Conservation (phyloP, 2,329 filamentous ascomycete genomes). For the Ophiostoma tasmaniense region DNA sequence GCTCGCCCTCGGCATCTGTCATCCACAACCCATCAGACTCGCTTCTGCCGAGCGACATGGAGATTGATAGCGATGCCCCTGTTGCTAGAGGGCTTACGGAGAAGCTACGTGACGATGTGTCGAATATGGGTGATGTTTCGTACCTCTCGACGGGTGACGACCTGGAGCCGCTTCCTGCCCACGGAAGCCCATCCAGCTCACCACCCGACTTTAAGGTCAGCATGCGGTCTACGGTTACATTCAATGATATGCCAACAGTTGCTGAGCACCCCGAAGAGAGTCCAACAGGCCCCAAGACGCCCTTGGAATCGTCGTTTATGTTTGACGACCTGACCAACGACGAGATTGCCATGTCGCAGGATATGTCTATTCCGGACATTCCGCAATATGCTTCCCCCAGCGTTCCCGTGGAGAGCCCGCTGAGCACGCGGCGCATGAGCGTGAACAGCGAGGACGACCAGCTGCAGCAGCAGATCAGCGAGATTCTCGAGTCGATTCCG, state of each 20-base stretch:
- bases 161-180: slow-evolving; percentile 12
- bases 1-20: slow-evolving; percentile 8
- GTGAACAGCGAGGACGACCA: slow-evolving; percentile 51
- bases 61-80: neutral
- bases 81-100: slow-evolving; percentile 21
- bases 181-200: slow-evolving; percentile 39
- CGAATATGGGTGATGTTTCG: slow-evolving; percentile 37
- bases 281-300: slow-evolving; percentile 31
- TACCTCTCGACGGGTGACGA: slow-evolving; percentile 27
- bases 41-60: neutral
- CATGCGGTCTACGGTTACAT: slow-evolving; percentile 33
- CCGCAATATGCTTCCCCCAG: slow-evolving; percentile 31
- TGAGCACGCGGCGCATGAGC: slow-evolving; percentile 29
- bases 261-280: slow-evolving; percentile 34
- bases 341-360: slow-evolving; percentile 36
- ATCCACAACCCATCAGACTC: slow-evolving; percentile 19
- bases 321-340: slow-evolving; percentile 25
- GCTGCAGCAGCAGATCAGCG: slow-evolving; percentile 70
- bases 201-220: slow-evolving; percentile 35
- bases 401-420: slow-evolving; percentile 17
- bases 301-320: slow-evolving; percentile 36
- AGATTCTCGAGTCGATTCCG: slow-evolving; percentile 69
- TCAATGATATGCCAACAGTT: slow-evolving; percentile 40
- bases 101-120: slow-evolving; percentile 34
- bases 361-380: slow-evolving; percentile 20